Base-by-base conservation (phyloP, 108 stramenopile species). In the Chaetoceros tenuissimus region DNA sequence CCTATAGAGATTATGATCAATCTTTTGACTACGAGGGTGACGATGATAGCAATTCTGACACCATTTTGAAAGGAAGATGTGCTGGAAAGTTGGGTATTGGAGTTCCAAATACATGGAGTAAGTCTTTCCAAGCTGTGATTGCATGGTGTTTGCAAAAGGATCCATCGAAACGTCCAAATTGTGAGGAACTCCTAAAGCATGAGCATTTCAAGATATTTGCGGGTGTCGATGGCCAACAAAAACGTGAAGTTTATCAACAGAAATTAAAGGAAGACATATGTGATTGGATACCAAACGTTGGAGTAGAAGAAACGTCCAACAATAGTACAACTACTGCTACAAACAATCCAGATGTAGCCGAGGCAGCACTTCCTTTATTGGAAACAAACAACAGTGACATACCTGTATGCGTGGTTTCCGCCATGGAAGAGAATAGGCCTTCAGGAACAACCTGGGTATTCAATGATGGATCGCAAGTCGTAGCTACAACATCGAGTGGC, bases 371-470 rank as follows among this genome's bases (percentile, higher is more conserved):
- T n/a, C n/a, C n/a, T n/a, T n/a, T n/a, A n/a, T n/a, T n/a, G n/a
- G n/a, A n/a, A n/a, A n/a, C n/a, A 60, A 51, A 27, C 24, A 72
- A 23, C 80, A 79, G 10, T 78, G 75, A 2, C 51, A 76, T 48
- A 53, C 68, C 67, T 77, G 66, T 55, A 44, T 26, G 59, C 48
- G 46, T 75, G 45, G 31, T 76, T 43, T 69, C 61, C 26, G 58
- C 57, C 52, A 47, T 60, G 28, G 63, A 77, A 34, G 67, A 64
- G 47, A 71, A 88, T 61, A 78, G 87, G 48, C 83, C 87, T 3
- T 72, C 82, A 16, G 91, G 91, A 1, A 93, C 91, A 0, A 93
- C 85, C 18, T 93, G 91, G 91, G 83, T 93, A 5, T 89, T 93
- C 64, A 73, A 78, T 2, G 85, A 84, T 60, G 85, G 85, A 25